Evolutionary conservation across 2,329 filamentous ascomycete species (phyloP).

Genomic region (Aspergillus quadricinctus): DNA sequence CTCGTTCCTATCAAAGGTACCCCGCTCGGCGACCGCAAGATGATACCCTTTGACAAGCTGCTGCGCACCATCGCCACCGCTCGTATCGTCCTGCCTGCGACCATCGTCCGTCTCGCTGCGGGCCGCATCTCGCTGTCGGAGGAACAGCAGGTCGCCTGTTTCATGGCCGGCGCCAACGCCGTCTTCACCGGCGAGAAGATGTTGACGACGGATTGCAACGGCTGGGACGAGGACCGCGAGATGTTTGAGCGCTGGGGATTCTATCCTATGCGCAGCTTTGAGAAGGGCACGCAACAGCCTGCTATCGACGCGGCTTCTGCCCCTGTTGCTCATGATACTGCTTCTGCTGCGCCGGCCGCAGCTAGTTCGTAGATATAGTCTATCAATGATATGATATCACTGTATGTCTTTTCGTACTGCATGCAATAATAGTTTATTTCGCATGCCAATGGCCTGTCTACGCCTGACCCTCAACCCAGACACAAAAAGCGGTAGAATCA

Average conservation of each 20-base stretch:
- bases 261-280: constrained; percentile 66
- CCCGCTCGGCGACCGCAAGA: constrained; percentile 69
- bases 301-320: constrained; percentile 3
- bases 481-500: no score
- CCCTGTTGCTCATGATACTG: constrained; percentile 10
- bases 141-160: constrained; percentile 84
- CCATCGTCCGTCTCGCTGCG: constrained; percentile 82
- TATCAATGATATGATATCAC: background rate
- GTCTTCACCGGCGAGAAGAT: constrained; percentile 95
- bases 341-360: constrained; percentile 28
- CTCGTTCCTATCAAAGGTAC: constrained; percentile 89
- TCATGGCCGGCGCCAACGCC: constrained; percentile 88
- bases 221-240: constrained; percentile 80
- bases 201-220: constrained; percentile 86
- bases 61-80: constrained; percentile 81
- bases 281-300: constrained; percentile 26
- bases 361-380: constrained; percentile 16
- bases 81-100: constrained; percentile 74
- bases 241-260: constrained; percentile 84
- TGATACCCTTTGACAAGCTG: constrained; percentile 72
- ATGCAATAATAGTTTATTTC: background rate
- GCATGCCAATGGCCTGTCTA: no score
- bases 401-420: background rate
- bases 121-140: constrained; percentile 80
- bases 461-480: no score